Evolutionary conservation across 371 early-diverging fungal species (phyloP), one percentile per base, ranked within the genome.

Genomic region (Entomophthora muscae): DNA sequence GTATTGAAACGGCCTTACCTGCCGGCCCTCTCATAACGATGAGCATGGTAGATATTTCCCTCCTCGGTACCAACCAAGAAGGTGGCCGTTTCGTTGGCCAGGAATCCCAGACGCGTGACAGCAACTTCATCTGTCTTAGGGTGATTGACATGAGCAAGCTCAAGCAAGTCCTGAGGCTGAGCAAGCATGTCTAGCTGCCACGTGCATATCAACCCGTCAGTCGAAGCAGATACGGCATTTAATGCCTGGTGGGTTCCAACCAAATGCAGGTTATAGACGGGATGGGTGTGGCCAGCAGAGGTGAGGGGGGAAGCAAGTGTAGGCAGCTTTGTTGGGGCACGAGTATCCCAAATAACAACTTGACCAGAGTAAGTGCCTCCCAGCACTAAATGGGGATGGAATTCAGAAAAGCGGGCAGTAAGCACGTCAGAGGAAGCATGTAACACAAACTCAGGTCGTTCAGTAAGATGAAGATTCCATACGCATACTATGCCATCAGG

Each of bases 101-200:
- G 91, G 77, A 95, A 93, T 32, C 84, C 93, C 52, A 93, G 68
- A 28, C 84, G 76, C 0, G 98, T 94, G 13, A 93, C 83, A 0
- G 93, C 85, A 22, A 96, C 88, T 71, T 96, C 98, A 66, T 93
- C 91, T 12, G 91, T 91, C 66, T 86, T 84, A 32, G 78, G 74
- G 68, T 89, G 87, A 17, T 81, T 69, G 13, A 85, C 79, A 69
- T 90, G 85, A 21, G 84, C 73, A 53, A 93, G 71, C 56, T 90
- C 86, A 57, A 93, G 68, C 51, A 82, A 76, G 71, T 95, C 94
- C 82, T 86, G 86, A 28, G 97, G 98, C 65, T 91, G 88, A 1
- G 91, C 91, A 30, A 96, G 76, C 92, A 93, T 94, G 71, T 98
- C 96, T 68, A 96, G 72, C 70, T 90, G 90, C 98, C 98, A 98